Evolutionary conservation across 2,329 filamentous ascomycete genomes (phyloP).

Genomic region (Akanthomyces muscarius): DNA sequence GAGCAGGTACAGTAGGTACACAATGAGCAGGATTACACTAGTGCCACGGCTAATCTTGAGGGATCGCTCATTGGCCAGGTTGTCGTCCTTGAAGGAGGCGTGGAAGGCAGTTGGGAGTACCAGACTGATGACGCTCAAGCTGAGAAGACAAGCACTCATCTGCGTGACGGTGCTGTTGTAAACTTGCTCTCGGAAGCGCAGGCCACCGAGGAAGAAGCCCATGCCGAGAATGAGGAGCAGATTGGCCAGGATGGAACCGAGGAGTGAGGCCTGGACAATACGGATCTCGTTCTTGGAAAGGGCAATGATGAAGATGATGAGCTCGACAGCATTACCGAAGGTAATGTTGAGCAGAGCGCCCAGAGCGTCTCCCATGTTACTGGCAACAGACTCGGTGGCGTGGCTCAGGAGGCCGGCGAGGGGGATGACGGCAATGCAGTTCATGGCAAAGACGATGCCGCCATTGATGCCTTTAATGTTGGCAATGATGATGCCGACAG

Average conservation of each 20-base stretch:
- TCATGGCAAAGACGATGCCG: constrained; percentile 67
- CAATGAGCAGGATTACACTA: constrained; percentile 75
- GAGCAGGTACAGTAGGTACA: constrained; percentile 78
- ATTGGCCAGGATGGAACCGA: constrained; percentile 88
- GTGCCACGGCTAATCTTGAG: constrained; percentile 85
- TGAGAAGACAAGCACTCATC: constrained; percentile 91
- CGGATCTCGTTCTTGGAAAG: constrained; percentile 69
- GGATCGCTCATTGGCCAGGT: constrained; percentile 63
- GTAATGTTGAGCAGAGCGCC: constrained; percentile 73
- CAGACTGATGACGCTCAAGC: constrained; percentile 84
- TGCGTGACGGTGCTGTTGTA: constrained; percentile 95
- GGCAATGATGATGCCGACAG: constrained; percentile 66
- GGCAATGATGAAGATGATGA: constrained; percentile 57
- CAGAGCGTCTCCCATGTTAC: constrained; percentile 67
- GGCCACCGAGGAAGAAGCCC: constrained; percentile 81
- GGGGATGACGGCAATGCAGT: constrained; percentile 71
- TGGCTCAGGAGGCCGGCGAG: constrained; percentile 67
- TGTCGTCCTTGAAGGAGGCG: constrained; percentile 67
- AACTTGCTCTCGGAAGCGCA: constrained; percentile 86
- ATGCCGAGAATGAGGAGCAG: constrained; percentile 86
- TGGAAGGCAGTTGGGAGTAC: constrained; percentile 89
- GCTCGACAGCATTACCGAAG: constrained; percentile 74
- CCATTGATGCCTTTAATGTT: constrained; percentile 49
- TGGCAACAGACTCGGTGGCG: constrained; percentile 72
- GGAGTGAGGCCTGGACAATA: constrained; percentile 84